Evolutionary conservation across 2,329 filamentous ascomycete species (phyloP), one percentile per base, ranked within the genome.

Genomic region (Domatiomyces globalis): DNA sequence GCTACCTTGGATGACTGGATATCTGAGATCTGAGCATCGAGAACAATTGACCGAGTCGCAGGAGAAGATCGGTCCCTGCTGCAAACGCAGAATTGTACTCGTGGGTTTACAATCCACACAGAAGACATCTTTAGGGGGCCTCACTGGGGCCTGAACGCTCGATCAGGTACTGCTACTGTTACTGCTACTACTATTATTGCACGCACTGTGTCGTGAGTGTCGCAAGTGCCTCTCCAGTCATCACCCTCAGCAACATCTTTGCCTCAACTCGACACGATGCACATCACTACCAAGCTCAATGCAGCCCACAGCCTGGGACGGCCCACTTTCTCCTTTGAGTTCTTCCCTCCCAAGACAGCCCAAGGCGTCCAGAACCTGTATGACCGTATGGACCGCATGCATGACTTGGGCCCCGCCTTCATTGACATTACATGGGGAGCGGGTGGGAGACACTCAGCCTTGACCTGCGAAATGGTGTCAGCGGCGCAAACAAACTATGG

Each of bases 351-450:
- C 42, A 98, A 98, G 74, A 98, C 92, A 3, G 69, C 69, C 19
- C 69, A 73, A 72, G 92, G 92, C 76, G 90, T 98, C 10, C 92
- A 98, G 73, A 98, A 98, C 69, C 82, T 98, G 53, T 98, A 98
- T 76, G 92, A 98, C 63, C 87, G 92, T 61, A 96, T 98, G 86
- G 92, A 98, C 71, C 88, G 89, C 71, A 98, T 98, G 92, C 88
- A 95, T 70, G 80, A 84, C 63, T 80, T 94, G 57, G 92, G 88
- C 1, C 92, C 90, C 57, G 84, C 89, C 64, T 98, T 98, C 73
- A 88, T 98, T 67, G 92, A 98, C 69, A 85, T 98, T 64, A 98
- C 92, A 56, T 98, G 92, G 92, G 94, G 94, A 57, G 92, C 92
- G 49, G 92, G 92, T 60, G 92, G 92, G 46, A 83, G 85, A 59